These are phyloP conservation scores for Euclidium syriacum DNA, from an alignment of 345 rosid genomes.

Conservation along the genomic window DNA sequence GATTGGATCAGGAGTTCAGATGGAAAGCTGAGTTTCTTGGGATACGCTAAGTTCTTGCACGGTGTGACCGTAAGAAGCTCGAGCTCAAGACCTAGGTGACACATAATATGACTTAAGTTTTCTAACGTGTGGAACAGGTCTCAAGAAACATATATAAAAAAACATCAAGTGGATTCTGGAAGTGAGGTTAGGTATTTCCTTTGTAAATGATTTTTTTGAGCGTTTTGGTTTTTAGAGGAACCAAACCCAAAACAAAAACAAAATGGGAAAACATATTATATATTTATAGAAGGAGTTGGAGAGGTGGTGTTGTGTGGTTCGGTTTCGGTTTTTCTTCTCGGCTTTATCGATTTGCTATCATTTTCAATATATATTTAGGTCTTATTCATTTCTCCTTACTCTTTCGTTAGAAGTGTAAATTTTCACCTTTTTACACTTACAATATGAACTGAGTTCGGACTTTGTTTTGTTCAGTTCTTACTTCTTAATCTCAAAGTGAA, in stretches of 20 bases:
- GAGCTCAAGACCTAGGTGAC: constrained; percentile 49
- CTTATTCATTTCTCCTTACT: too few species aligned
- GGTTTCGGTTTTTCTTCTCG: not conserved
- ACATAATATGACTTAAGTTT: not conserved
- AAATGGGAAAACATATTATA: constrained; percentile 4
- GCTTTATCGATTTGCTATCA: not conserved
- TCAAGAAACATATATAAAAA: constrained; percentile 4
- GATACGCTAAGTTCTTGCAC: constrained; percentile 72
- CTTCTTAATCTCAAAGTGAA: too few species aligned
- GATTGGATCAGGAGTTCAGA: constrained; percentile 60
- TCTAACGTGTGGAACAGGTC: constrained; percentile 18
- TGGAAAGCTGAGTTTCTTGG: constrained; percentile 60
- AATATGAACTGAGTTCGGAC: too few species aligned
- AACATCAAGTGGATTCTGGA: not conserved
- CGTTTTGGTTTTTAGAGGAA: constrained; percentile 7
- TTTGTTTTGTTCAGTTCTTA: too few species aligned
- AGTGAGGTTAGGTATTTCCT: constrained; percentile 7
- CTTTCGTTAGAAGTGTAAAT: too few species aligned
- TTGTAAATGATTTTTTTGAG: constrained; percentile 29
- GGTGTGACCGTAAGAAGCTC: constrained; percentile 61
- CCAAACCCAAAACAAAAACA: not conserved
- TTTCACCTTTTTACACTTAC: too few species aligned
- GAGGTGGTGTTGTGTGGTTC: not conserved
- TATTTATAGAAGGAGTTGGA: constrained; percentile 13
- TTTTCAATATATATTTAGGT: not conserved